Percentiles rank a stretch among this genome's conserved stretches.
Evolutionary conservation across 2,329 filamentous ascomycete species (phyloP).

Genomic region (Exophiala bonariae): DNA sequence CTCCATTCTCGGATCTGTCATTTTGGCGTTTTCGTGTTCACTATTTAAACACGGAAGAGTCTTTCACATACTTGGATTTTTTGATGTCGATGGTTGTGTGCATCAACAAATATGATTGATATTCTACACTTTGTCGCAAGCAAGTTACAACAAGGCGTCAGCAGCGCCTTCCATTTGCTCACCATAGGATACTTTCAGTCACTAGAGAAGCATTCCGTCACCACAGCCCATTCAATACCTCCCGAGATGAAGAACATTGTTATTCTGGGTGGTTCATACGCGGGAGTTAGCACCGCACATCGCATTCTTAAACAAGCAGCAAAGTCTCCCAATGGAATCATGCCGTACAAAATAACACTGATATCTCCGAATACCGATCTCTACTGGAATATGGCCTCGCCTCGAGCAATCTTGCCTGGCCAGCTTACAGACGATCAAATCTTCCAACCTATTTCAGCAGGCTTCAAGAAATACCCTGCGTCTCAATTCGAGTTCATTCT

Average conservation of each 20-base stretch:
- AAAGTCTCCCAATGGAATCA: background rate
- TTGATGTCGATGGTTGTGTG: too few species aligned
- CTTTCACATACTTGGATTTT: too few species aligned
- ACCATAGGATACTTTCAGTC: too few species aligned
- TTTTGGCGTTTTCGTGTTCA: too few species aligned
- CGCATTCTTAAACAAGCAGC: constrained; percentile 9
- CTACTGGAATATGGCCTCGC: constrained; percentile 15
- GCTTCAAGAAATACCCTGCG: constrained; percentile 8
- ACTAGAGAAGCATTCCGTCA: too few species aligned
- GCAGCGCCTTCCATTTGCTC: too few species aligned
- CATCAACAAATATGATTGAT: too few species aligned
- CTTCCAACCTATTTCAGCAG: constrained; percentile 8
- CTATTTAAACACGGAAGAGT: too few species aligned
- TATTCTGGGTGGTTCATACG: constrained; percentile 10
- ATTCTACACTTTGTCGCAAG: too few species aligned
- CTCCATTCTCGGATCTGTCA: too few species aligned
- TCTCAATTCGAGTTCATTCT: constrained; percentile 14
- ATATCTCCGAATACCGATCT: constrained; percentile 8
- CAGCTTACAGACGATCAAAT: constrained; percentile 9
- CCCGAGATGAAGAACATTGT: constrained; percentile 10
- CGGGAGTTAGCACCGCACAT: constrained; percentile 8
- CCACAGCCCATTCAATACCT: too few species aligned
- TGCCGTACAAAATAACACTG: constrained; percentile 8
- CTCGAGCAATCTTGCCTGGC: constrained; percentile 5
- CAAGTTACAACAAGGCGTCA: too few species aligned